Evolutionary conservation across 2,329 filamentous ascomycete species (phyloP).

Genomic region (Pezicula carpinea): DNA sequence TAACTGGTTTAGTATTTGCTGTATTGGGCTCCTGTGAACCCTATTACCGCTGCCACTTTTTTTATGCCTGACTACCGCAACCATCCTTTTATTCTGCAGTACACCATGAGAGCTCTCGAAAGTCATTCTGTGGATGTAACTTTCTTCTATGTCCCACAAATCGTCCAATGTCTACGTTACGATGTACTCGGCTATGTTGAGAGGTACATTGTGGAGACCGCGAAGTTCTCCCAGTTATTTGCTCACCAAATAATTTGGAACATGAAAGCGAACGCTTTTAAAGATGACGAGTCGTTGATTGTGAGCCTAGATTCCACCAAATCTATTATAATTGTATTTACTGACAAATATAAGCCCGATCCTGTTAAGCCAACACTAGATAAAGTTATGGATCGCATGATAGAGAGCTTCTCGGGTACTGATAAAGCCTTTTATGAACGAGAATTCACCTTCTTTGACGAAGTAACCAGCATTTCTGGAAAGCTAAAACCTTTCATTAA

Average conservation of each 20-base stretch:
- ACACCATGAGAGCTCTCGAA: conserved; percentile 91
- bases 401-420: conserved; percentile 71
- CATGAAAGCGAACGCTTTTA: conserved; percentile 98
- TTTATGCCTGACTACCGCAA: conserved; percentile 89
- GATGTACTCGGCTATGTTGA: conserved; percentile 93
- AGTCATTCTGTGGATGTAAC: conserved; percentile 94
- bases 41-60: conserved; percentile 86
- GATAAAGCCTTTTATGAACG: conserved; percentile 87
- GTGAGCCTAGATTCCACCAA: conserved; percentile 41
- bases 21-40: conserved; percentile 90
- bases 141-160: conserved; percentile 98
- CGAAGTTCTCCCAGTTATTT: conserved; percentile 95
- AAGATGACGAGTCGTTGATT: conserved; percentile 87
- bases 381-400: conserved; percentile 78
- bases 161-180: conserved; percentile 91
- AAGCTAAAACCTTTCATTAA: conserved; percentile 94
- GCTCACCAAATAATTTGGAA: conserved; percentile 99
- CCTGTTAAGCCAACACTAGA: conserved; percentile 91
- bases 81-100: conserved; percentile 90
- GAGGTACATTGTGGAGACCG: conserved; percentile 93
- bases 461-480: conserved; percentile 91
- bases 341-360: conserved; percentile 58
- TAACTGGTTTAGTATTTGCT: conserved; percentile 65
- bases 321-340: conserved; percentile 1
- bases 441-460: conserved; percentile 97